These are phyloP conservation scores for Dactylellina haptotyla DNA, from an alignment of 2,329 filamentous ascomycete species.

Conservation along the genomic window DNA sequence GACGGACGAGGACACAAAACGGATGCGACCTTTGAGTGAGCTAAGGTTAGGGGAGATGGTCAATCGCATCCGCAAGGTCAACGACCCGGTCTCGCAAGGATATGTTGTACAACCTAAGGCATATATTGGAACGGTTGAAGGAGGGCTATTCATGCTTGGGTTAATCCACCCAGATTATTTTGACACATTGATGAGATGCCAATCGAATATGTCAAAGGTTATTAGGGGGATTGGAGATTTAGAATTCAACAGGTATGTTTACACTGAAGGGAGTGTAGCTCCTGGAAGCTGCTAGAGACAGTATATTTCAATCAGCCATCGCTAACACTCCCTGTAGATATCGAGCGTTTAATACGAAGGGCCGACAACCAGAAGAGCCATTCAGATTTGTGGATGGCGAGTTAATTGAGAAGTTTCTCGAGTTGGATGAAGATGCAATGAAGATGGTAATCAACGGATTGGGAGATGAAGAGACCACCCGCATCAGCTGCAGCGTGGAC, in stretches of 20 bases:
- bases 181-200: constrained; percentile 83
- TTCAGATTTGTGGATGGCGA: constrained; percentile 92
- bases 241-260: constrained; percentile 70
- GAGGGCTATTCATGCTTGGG: constrained; percentile 88
- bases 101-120: constrained; percentile 71
- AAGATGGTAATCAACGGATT: constrained; percentile 65
- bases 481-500: constrained; percentile 65
- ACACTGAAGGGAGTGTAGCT: no score
- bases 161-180: constrained; percentile 77
- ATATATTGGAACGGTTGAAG: constrained; percentile 91
- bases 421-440: constrained; percentile 71
- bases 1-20: constrained; percentile 76
- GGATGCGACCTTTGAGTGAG: constrained; percentile 79
- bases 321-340: constrained; percentile 63
- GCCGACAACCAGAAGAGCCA: constrained; percentile 77
- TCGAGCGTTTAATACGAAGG: constrained; percentile 80
- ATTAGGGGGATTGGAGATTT: constrained; percentile 77
- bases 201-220: constrained; percentile 73
- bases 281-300: no score
- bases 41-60: constrained; percentile 91
- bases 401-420: constrained; percentile 84
- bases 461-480: constrained; percentile 63
- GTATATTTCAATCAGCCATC: not conserved
- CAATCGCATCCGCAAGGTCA: constrained; percentile 81
- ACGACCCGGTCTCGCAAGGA: constrained; percentile 21